phyloP scores from a whole-genome alignment of 2,329 filamentous ascomycete species.

The Sporothrix phasma region DNA sequence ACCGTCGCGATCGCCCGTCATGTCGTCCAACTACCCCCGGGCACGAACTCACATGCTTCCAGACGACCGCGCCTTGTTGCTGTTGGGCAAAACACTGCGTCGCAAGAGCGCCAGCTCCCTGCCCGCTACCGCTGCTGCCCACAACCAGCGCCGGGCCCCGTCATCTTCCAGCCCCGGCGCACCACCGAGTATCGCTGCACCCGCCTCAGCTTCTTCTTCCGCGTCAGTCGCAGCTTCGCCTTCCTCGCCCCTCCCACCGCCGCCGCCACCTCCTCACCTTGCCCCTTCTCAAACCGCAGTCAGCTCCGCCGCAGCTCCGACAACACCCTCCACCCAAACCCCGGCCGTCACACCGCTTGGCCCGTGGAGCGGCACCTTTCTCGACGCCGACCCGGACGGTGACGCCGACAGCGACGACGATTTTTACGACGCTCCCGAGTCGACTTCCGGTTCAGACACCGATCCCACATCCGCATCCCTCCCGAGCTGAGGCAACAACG shows the following conservation, averaged over 20 bases:
- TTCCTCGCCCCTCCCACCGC: background rate
- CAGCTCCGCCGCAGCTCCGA: background rate
- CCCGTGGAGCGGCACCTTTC: slow-evolving; percentile 18
- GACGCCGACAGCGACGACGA: slow-evolving; percentile 4
- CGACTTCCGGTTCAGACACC: background rate
- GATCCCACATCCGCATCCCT: background rate
- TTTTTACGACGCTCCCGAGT: slow-evolving; percentile 4
- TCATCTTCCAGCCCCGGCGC: background rate
- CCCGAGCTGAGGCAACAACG: background rate
- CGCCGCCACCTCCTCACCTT: background rate
- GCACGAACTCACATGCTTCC: slow-evolving; percentile 18
- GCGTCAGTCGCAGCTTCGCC: background rate
- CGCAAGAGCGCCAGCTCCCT: slow-evolving; percentile 15
- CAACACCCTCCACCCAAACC: slow-evolving; percentile 7
- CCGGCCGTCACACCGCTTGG: background rate
- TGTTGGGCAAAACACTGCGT: slow-evolving; percentile 8
- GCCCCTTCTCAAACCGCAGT: background rate
- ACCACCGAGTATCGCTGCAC: background rate
- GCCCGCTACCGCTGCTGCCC: background rate
- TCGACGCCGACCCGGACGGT: slow-evolving; percentile 15
- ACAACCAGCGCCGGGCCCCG: background rate
- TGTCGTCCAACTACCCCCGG: slow-evolving; percentile 10
- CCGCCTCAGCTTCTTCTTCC: background rate
- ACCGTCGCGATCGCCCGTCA: slow-evolving; percentile 11
- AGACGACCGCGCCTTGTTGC: slow-evolving; percentile 13